Evolutionary conservation across 2,329 filamentous ascomycete genomes (phyloP), one percentile per base, ranked within the genome.

Genomic region (Phyllosticta citribraziliensis): DNA sequence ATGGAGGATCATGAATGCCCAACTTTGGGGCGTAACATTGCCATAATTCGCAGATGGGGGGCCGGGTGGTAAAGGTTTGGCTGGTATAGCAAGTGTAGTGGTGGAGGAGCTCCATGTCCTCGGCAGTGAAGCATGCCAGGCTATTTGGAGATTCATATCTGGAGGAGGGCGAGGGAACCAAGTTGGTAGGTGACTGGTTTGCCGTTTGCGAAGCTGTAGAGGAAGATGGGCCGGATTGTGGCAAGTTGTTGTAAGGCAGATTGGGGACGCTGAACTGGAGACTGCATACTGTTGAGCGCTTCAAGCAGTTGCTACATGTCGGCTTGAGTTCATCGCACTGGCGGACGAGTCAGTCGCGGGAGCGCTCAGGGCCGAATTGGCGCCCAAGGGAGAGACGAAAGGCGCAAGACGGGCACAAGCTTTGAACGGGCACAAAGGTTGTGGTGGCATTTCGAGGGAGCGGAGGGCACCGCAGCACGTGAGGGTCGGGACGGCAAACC

Each of bases 1-100:
- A 68, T 53, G 76, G 79, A 3, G 75, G 70, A 63, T 75, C 73
- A 5, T 74, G 70, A 56, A 77, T 74, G 1, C 74, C 74, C 27
- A 74, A 64, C 30, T 70, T 66, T 35, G 69, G 66, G n/a, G 75
- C 61, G 47, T 62, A 60, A 9, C 62, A 64, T 4, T 65, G 61
- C 52, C 62, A 68, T 8, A 71, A 62, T 8, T 63, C 65, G 50
- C 67, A 64, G 8, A 66, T 64, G 5, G 64, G 64, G 3, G 66
- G 55, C 12, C 66, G 64, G 5, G 63, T 57, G 9, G 65, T 64
- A 5, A 70, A 65, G 12, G 66, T 69, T 47, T 64, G 64, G 30
- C 66, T 69, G 5, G 70, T 72, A 19, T 66, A 65, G 20, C 66
- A 69, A 5, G 65, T 67, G 61, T 68, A 73, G 56, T 73, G 69